phyloP scores from a whole-genome alignment of 805 yeast genomes.

The Blastobotrys attinorum region DNA sequence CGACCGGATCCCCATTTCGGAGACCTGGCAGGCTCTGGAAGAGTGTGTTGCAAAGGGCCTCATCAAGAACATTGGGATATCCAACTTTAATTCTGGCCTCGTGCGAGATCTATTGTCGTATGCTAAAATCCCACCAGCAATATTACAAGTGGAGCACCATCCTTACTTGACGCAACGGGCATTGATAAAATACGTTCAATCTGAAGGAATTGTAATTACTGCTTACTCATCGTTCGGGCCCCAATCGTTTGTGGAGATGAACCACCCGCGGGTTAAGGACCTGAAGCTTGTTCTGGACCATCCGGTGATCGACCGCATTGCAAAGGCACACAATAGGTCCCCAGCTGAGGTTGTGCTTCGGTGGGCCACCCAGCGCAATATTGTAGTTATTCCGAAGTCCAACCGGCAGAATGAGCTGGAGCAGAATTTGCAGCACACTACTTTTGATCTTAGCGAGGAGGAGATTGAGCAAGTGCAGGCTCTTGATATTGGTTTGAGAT shows the following conservation, averaged over 20 bases:
- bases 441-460: conserved; percentile 45
- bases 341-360: conserved; percentile 66
- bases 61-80: conserved; percentile 73
- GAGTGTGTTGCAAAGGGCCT: conserved; percentile 52
- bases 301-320: conserved; percentile 45
- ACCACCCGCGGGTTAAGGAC: conserved; percentile 42
- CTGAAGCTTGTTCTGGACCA: conserved; percentile 53
- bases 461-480: conserved; percentile 48
- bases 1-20: conserved; percentile 62
- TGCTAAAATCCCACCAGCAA: conserved; percentile 65
- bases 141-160: conserved; percentile 84
- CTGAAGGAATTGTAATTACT: conserved; percentile 54
- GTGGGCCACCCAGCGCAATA: conserved; percentile 77
- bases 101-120: conserved; percentile 64
- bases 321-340: conserved; percentile 45
- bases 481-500: conserved; percentile 65
- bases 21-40: conserved; percentile 76
- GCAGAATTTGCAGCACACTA: conserved; percentile 51
- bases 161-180: conserved; percentile 77
- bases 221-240: conserved; percentile 85
- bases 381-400: conserved; percentile 78
- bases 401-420: conserved; percentile 56
- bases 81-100: conserved; percentile 62
- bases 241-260: conserved; percentile 65
- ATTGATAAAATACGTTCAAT: conserved; percentile 52